Base-by-base conservation (phyloP, 306 rosid species). In the Erythrophleum fordii region DNA sequence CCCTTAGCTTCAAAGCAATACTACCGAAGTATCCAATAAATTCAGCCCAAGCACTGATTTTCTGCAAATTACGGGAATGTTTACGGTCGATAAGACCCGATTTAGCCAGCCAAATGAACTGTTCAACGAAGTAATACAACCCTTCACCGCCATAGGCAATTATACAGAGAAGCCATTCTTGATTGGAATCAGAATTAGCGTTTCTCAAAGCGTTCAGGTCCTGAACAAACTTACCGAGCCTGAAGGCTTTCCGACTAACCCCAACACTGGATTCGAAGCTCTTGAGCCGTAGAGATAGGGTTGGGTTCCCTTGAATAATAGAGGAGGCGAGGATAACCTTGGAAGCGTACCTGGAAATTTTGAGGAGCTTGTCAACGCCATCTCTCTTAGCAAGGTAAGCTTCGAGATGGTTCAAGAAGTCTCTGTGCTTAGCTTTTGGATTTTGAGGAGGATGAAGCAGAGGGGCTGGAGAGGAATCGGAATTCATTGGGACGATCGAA, bases 331-430 rank as follows among this genome's bases (percentile, higher is more conserved):
- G 87, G 61, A 91, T 70, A 78, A 93, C 84, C 74, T 95, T 95
- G 26, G 95, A 20, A 74, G 93, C 81, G 91, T 95, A 95, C 45
- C 99, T 73, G 34, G 91, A 91, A 44, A 93, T 91, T 69, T 95
- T 95, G 83, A 95, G 95, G 23, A 95, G 95, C 85, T 95, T 93
- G 90, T 95, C 99, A 3, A 95, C 97, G 82, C 97, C 99, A 77
- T 95, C 99, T 34, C 97, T 85, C 73, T 92, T 95, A 0, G 99
- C 90, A 46, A 95, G 97, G 72, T 93, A 93, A 11, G 87, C 77
- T 88, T 93, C 99, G 18, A 91, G 86, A 69, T 90, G 97, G 74
- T 73, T 85, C 72, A 91, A 42, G 51, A 95, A 83, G 45, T 95
- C 97, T 85, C 88, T 80, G 4, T 81, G 62, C 3, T 91, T 87